phyloP scores from a whole-genome alignment of 2,329 filamentous ascomycete species.

The Ophiostoma sp. region DNA sequence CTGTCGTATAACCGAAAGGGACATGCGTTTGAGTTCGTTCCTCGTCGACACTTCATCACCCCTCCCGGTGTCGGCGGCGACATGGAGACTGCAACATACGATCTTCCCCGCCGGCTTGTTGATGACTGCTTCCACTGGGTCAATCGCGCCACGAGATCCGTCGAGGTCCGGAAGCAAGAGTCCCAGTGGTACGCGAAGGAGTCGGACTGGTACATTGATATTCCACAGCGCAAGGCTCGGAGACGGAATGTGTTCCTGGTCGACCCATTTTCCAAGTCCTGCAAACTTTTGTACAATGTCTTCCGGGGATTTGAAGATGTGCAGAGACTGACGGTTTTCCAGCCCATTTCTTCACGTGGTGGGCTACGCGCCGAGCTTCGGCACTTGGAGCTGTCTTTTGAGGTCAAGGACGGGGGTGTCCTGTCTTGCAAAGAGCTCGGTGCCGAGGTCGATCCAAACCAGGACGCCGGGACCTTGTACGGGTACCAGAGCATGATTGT shows the following conservation, averaged over 20 bases:
- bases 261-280: constrained; percentile 43
- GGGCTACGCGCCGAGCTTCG: constrained; percentile 45
- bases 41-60: constrained; percentile 19
- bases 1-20: not conserved
- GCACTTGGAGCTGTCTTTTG: constrained; percentile 49
- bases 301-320: constrained; percentile 48
- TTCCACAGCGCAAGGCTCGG: constrained; percentile 27
- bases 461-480: constrained; percentile 56
- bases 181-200: constrained; percentile 29
- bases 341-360: constrained; percentile 32
- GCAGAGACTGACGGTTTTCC: constrained; percentile 41
- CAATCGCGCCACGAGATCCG: constrained; percentile 35
- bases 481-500: constrained; percentile 56
- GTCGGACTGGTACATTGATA: constrained; percentile 35
- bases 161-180: constrained; percentile 45
- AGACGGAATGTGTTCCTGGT: constrained; percentile 36
- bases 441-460: constrained; percentile 49
- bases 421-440: constrained; percentile 47
- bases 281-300: constrained; percentile 37
- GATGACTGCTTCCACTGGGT: constrained; percentile 56
- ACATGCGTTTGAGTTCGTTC: constrained; percentile 17
- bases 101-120: constrained; percentile 48
- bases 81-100: constrained; percentile 36
- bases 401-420: constrained; percentile 39
- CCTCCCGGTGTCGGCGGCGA: not conserved